phyloP scores from a whole-genome alignment of 768 basidiomycete species.

The Hortiboletus flavorubellus region DNA sequence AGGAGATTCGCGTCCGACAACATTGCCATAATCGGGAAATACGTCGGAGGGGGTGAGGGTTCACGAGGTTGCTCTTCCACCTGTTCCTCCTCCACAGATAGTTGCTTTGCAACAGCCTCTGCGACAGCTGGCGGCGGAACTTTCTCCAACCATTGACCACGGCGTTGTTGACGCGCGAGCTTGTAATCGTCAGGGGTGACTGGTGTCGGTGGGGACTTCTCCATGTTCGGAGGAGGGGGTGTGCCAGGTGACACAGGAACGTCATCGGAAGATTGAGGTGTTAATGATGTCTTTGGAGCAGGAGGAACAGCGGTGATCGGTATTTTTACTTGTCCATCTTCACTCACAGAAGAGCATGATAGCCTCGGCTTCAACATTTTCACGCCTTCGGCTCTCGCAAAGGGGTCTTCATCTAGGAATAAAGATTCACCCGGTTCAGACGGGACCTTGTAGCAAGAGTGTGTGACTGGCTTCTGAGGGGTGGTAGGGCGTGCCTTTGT shows the following conservation, averaged over 20 bases:
- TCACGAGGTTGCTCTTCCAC: constrained; percentile 17
- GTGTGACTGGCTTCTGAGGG: constrained; percentile 24
- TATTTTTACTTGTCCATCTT: constrained; percentile 8
- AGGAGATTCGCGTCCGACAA: constrained; percentile 54
- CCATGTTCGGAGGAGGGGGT: neutral
- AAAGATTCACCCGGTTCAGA: constrained; percentile 19
- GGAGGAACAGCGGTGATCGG: neutral
- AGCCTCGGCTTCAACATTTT: constrained; percentile 37
- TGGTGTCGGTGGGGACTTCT: constrained; percentile 10
- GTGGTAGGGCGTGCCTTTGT: constrained; percentile 35
- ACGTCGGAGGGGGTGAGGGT: constrained; percentile 25
- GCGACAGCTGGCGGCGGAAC: constrained; percentile 34
- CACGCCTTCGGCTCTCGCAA: constrained; percentile 54
- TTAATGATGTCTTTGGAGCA: neutral
- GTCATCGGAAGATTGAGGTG: neutral
- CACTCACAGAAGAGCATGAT: neutral
- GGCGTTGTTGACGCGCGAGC: constrained; percentile 37
- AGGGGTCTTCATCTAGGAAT: constrained; percentile 38
- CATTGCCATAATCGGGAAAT: constrained; percentile 56
- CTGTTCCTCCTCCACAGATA: constrained; percentile 11
- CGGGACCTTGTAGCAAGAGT: constrained; percentile 8
- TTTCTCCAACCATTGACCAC: constrained; percentile 41
- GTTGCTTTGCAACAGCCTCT: constrained; percentile 28
- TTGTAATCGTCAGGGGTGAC: constrained; percentile 39
- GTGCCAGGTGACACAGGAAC: neutral